A percentile compares a stretch with the other conserved stretches of the same genome.
Conservation (phyloP, 169 alveolate genomes). For the Plasmodium malariae region DNA sequence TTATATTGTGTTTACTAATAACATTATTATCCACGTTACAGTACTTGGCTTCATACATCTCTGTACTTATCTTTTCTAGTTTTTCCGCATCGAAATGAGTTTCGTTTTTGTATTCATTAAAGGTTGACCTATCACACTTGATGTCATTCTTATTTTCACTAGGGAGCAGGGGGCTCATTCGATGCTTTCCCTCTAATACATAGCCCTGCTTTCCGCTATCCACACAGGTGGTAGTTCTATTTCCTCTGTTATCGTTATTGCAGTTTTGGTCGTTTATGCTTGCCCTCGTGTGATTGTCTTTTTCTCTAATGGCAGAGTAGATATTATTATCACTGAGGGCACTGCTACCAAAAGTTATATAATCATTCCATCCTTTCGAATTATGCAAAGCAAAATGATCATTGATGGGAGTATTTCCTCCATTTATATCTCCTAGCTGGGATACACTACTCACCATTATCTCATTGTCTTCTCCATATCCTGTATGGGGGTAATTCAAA, state of each 20-base stretch:
- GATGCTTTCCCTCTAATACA: too few species aligned
- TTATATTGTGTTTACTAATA: neutral
- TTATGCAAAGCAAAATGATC: neutral
- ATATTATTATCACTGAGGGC: neutral
- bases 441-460: neutral
- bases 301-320: neutral
- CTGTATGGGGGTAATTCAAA: neutral
- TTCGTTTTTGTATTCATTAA: neutral
- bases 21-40: neutral
- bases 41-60: neutral
- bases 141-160: too few species aligned
- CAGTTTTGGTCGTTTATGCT: neutral
- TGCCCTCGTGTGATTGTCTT: neutral
- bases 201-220: too few species aligned
- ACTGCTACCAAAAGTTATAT: neutral
- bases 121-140: neutral
- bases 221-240: neutral
- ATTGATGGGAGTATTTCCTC: neutral
- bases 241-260: neutral
- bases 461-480: neutral
- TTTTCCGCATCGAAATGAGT: neutral
- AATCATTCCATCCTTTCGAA: neutral
- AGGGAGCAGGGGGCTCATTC: too few species aligned
- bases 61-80: neutral
- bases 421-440: neutral